A percentile compares a stretch with the other conserved stretches of the same genome.
phyloP scores from a whole-genome alignment of 345 rosid genomes.

The Rhizophora mangle region DNA sequence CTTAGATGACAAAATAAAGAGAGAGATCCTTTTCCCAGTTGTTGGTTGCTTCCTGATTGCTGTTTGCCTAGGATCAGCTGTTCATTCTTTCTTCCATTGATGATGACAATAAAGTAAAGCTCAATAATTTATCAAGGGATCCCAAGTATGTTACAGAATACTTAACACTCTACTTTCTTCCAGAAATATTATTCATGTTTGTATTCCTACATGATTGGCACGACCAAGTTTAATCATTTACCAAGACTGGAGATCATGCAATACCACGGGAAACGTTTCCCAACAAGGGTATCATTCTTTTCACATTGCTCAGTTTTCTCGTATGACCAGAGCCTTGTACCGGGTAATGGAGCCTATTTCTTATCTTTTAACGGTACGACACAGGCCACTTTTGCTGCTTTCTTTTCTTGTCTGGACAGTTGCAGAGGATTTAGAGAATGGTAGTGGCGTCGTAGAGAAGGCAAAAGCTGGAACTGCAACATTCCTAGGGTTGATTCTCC shows the following conservation, averaged over 20 bases:
- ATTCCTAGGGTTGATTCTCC: slow-evolving; percentile 29
- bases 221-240: slow-evolving; percentile 2
- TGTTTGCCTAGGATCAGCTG: slow-evolving; percentile 72
- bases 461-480: slow-evolving; percentile 58
- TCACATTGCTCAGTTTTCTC: not conserved
- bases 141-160: slow-evolving; percentile 16
- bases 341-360: not conserved
- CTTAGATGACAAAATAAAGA: slow-evolving; percentile 73
- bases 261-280: slow-evolving; percentile 20
- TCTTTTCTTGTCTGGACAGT: not conserved
- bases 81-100: slow-evolving; percentile 65
- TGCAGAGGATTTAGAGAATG: slow-evolving; percentile 37
- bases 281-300: slow-evolving; percentile 26
- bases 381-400: not conserved
- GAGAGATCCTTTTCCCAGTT: slow-evolving; percentile 72
- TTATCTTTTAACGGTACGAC: not conserved
- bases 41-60: slow-evolving; percentile 86
- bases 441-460: slow-evolving; percentile 29
- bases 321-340: not conserved
- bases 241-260: slow-evolving; percentile 29
- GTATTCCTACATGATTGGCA: too few relatives aligned
- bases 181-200: too few relatives aligned
- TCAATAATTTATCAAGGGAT: slow-evolving; percentile 26
- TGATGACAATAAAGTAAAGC: slow-evolving; percentile 67
- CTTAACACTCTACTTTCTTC: not conserved